Evolutionary conservation across 352 stramenopile genomes (phyloP).

Genomic region (Phytophthora macrochlamydospora): DNA sequence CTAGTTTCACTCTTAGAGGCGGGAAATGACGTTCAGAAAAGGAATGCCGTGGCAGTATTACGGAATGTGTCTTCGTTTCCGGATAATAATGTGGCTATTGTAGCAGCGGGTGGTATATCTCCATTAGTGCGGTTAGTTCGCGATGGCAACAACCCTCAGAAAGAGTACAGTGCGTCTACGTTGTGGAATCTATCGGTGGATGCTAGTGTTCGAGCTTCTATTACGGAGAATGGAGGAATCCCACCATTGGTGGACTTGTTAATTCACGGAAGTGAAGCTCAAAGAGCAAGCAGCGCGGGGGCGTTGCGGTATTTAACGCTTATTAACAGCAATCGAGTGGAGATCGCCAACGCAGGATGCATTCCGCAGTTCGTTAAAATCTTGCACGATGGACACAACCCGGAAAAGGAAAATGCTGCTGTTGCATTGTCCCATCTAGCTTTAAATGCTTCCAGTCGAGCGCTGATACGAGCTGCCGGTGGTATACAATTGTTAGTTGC

Average conservation of each 20-base stretch:
- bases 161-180: not conserved
- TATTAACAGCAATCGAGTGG: conserved; percentile 4
- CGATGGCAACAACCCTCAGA: not conserved
- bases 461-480: not conserved
- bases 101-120: not conserved
- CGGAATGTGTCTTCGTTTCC: not conserved
- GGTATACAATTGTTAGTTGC: not conserved
- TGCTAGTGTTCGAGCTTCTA: too few relatives aligned
- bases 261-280: conserved; percentile 4
- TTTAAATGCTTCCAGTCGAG: not conserved
- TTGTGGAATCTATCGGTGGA: not conserved
- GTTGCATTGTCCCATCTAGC: not conserved
- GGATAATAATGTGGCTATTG: not conserved
- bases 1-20: not conserved
- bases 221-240: conserved; percentile 6
- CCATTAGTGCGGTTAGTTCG: not conserved
- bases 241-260: conserved; percentile 13
- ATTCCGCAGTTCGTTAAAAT: conserved; percentile 10
- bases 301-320: conserved; percentile 7
- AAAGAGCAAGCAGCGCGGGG: conserved; percentile 10
- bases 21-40: not conserved
- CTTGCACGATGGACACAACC: conserved; percentile 5
- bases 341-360: conserved; percentile 9
- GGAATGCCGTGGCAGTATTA: not conserved
- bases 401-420: not conserved